Evolutionary conservation across 345 rosid species (phyloP).

Genomic region (Arabidopsis suecica): DNA sequence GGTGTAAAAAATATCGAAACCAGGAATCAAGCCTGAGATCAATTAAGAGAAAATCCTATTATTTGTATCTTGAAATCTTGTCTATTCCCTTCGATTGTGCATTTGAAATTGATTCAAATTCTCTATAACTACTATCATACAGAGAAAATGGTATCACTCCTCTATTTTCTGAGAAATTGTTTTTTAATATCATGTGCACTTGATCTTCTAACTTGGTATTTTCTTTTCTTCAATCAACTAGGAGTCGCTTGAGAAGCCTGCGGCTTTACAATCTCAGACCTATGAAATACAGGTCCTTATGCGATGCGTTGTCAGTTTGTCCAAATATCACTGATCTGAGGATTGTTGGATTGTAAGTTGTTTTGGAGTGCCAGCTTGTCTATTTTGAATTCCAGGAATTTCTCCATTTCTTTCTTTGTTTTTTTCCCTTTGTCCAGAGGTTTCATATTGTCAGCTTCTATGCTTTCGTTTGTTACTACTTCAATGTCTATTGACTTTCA

Average conservation of each 20-base stretch:
- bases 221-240: slow-evolving; percentile 32
- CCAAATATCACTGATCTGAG: slow-evolving; percentile 70
- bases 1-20: neutral
- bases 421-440: neutral
- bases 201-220: slow-evolving; percentile 21
- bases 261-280: slow-evolving; percentile 82
- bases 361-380: slow-evolving; percentile 18
- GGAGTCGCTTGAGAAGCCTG: slow-evolving; percentile 67
- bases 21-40: slow-evolving; percentile 2
- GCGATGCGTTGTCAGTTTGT: slow-evolving; percentile 65
- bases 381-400: slow-evolving; percentile 1
- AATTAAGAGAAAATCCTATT: neutral
- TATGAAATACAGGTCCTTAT: slow-evolving; percentile 61
- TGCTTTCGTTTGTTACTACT: slow-evolving; percentile 7
- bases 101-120: neutral
- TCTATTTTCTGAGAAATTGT: slow-evolving; percentile 2
- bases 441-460: slow-evolving; percentile 6
- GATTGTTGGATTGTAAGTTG: slow-evolving; percentile 87
- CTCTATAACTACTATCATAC: neutral
- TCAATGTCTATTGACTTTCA: neutral
- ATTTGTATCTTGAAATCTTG: neutral
- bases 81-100: neutral
- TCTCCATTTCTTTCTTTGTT: slow-evolving; percentile 8
- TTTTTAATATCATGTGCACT: slow-evolving; percentile 2
- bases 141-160: neutral